These are phyloP conservation scores for Canavalia ensiformis DNA, from an alignment of 306 rosid genomes.

Conservation along the genomic window DNA sequence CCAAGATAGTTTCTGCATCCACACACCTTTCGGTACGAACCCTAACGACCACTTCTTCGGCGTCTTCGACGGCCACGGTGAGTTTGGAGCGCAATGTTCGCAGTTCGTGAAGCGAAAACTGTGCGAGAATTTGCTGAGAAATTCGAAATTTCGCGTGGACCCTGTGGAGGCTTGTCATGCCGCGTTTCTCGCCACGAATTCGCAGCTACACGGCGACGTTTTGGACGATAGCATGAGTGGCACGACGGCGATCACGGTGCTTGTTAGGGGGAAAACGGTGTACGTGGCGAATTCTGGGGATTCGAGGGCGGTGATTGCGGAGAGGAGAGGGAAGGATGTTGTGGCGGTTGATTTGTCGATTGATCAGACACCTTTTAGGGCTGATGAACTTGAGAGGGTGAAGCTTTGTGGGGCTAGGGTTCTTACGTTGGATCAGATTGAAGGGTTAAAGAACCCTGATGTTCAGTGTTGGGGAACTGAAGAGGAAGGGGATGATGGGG, in stretches of 20 bases:
- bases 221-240: constrained; percentile 98
- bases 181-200: constrained; percentile 75
- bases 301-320: constrained; percentile 92
- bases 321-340: constrained; percentile 78
- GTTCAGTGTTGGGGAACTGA: constrained; percentile 96
- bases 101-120: constrained; percentile 83
- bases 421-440: constrained; percentile 97
- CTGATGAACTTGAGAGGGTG: constrained; percentile 86
- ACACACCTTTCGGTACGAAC: constrained; percentile 83
- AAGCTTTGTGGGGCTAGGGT: constrained; percentile 97
- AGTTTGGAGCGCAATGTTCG: constrained; percentile 89
- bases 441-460: constrained; percentile 93
- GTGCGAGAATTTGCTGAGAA: constrained; percentile 90
- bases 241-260: constrained; percentile 85
- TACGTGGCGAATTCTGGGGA: constrained; percentile 93
- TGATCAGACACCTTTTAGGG: constrained; percentile 90
- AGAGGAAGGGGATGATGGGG: constrained; percentile 96
- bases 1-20: constrained; percentile 95
- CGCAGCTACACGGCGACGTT: constrained; percentile 72
- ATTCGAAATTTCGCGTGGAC: constrained; percentile 65
- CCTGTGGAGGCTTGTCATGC: constrained; percentile 88
- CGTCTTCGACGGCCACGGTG: constrained; percentile 97
- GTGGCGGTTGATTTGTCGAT: constrained; percentile 92
- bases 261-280: constrained; percentile 84
- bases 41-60: constrained; percentile 91